A percentile compares a stretch with the other conserved stretches of the same genome.
Conservation (phyloP, 208 protist genomes). For the Leptomonas seymouri region DNA sequence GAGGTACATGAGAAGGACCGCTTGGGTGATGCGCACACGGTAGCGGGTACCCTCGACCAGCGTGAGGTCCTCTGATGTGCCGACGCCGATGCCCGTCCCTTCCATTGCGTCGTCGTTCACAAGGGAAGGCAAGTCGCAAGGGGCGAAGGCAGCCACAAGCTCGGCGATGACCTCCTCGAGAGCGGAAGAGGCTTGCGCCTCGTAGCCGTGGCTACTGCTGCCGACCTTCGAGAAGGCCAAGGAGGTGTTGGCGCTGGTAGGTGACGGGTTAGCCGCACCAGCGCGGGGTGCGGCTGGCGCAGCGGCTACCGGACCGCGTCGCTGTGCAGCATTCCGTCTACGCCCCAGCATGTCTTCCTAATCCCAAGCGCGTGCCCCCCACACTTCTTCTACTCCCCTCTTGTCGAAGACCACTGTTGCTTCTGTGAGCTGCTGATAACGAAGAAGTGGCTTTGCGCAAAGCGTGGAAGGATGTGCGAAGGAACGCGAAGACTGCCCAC, state of each 20-base stretch:
- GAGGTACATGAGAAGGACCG: slow-evolving; percentile 95
- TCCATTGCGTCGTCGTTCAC: slow-evolving; percentile 45
- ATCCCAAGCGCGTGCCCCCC: too few species aligned
- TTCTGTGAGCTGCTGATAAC: neutral
- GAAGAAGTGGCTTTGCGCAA: too few species aligned
- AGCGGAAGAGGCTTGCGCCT: slow-evolving; percentile 10
- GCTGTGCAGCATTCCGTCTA: slow-evolving; percentile 21
- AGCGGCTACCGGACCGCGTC: slow-evolving; percentile 5
- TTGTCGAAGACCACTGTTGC: neutral
- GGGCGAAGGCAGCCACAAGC: slow-evolving; percentile 67
- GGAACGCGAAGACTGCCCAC: too few species aligned
- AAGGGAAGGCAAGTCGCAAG: slow-evolving; percentile 65
- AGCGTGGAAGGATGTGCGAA: too few species aligned
- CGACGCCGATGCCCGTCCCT: slow-evolving; percentile 18
- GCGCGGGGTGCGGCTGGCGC: neutral
- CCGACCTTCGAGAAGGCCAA: slow-evolving; percentile 1
- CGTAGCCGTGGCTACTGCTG: slow-evolving; percentile 15
- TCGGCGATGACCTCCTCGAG: slow-evolving; percentile 56
- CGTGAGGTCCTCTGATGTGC: slow-evolving; percentile 21
- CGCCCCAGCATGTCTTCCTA: slow-evolving; percentile 25
- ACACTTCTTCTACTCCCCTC: neutral
- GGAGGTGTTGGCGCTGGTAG: neutral
- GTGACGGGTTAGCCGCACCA: neutral
- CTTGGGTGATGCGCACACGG: slow-evolving; percentile 56
- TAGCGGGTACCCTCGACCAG: slow-evolving; percentile 29